phyloP scores from a whole-genome alignment of 192 early-diverging fungal species.

The Haplosporangium gracile region DNA sequence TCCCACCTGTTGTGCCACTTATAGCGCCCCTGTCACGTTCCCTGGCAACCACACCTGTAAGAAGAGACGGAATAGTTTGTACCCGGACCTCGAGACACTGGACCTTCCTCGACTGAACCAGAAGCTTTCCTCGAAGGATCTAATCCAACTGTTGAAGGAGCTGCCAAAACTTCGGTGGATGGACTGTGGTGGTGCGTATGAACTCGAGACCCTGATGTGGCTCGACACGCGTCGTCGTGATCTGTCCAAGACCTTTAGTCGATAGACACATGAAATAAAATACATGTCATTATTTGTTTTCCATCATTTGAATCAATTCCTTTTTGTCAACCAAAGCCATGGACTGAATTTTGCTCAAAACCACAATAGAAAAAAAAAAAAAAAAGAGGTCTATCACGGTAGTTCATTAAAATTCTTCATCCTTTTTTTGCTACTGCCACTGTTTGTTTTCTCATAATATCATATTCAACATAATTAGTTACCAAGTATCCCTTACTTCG shows the following conservation, averaged over 20 bases:
- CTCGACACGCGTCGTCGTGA: not conserved
- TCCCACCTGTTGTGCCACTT: no score
- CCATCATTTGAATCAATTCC: no score
- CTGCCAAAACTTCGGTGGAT: slow-evolving; percentile 5
- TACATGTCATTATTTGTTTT: no score
- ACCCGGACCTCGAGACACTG: not conserved
- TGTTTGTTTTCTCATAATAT: no score
- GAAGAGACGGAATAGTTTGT: not conserved
- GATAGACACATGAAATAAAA: not conserved
- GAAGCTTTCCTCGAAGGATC: not conserved
- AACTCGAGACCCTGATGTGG: slow-evolving; percentile 7
- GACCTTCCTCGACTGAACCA: not conserved
- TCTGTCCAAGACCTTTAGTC: not conserved
- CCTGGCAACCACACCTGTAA: not conserved
- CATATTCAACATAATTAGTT: no score
- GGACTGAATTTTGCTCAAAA: no score
- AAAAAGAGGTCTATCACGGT: no score
- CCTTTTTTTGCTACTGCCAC: no score
- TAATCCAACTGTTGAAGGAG: not conserved
- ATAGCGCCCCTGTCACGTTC: not conserved
- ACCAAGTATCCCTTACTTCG: no score
- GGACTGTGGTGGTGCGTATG: slow-evolving; percentile 4
- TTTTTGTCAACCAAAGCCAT: no score
- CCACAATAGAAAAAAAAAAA: no score
- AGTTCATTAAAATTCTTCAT: no score